Evolutionary conservation across 208 protist genomes (phyloP).

Genomic region (Strigomonas galati): DNA sequence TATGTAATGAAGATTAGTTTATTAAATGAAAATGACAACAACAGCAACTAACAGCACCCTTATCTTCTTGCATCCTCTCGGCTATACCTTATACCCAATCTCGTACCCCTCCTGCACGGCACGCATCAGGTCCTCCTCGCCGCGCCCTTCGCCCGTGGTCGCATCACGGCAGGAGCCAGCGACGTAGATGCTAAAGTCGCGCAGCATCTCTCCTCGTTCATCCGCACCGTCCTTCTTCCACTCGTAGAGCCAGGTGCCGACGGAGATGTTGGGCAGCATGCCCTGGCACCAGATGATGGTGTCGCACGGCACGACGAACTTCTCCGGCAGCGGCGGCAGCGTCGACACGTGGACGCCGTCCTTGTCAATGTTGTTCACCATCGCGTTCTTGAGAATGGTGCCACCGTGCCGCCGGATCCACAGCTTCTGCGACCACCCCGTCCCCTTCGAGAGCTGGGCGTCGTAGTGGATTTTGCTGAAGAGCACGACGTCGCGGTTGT

Average conservation of each 20-base stretch:
- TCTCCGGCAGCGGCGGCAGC: slow-evolving; percentile 36
- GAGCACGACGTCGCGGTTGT: slow-evolving; percentile 76
- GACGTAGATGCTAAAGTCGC: slow-evolving; percentile 76
- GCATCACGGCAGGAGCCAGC: slow-evolving; percentile 75
- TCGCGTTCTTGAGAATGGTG: slow-evolving; percentile 56
- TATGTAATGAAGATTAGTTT: too few relatives aligned
- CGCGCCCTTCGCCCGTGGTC: slow-evolving; percentile 67
- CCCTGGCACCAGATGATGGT: slow-evolving; percentile 83
- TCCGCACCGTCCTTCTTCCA: slow-evolving; percentile 85
- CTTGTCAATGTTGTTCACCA: slow-evolving; percentile 69
- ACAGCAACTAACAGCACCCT: too few relatives aligned
- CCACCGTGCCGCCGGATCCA: slow-evolving; percentile 75
- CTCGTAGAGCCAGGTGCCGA: slow-evolving; percentile 84
- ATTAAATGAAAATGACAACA: too few relatives aligned
- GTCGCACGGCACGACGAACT: slow-evolving; percentile 70
- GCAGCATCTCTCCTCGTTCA: slow-evolving; percentile 68
- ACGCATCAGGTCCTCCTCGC: slow-evolving; percentile 82
- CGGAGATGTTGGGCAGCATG: slow-evolving; percentile 76
- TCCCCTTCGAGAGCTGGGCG: slow-evolving; percentile 71
- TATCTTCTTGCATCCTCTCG: too few relatives aligned
- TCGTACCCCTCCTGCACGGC: slow-evolving; percentile 85
- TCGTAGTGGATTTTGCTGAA: slow-evolving; percentile 79
- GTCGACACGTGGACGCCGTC: slow-evolving; percentile 64
- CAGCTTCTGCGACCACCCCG: slow-evolving; percentile 80
- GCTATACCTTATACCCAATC: slow-evolving; percentile 76